These are phyloP conservation scores for Mortierella sp. DNA, from an alignment of 371 early-diverging fungal species.

Conservation along the genomic window DNA sequence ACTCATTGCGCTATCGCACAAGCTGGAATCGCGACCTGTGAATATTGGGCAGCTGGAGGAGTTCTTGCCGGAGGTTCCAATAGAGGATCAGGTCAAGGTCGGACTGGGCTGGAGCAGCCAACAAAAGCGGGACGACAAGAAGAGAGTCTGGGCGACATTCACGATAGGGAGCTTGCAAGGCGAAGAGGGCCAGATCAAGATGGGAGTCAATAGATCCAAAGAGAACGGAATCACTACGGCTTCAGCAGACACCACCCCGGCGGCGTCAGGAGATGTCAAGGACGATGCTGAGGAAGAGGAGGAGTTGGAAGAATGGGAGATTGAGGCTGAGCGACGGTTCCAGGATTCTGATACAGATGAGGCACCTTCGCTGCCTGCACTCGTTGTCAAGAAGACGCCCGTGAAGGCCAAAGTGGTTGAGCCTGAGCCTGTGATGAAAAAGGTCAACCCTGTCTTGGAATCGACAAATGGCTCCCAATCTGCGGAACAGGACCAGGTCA, in stretches of 20 bases:
- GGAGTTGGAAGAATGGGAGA: slow-evolving; percentile 57
- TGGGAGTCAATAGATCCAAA: slow-evolving; percentile 3
- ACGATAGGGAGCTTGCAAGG: slow-evolving; percentile 34
- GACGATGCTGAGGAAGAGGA: slow-evolving; percentile 23
- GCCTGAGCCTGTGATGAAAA: slow-evolving; percentile 20
- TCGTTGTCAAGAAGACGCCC: slow-evolving; percentile 25
- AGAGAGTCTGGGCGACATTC: slow-evolving; percentile 38
- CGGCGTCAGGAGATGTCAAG: neutral
- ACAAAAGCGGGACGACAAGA: slow-evolving; percentile 26
- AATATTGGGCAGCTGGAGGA: slow-evolving; percentile 45
- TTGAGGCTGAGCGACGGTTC: slow-evolving; percentile 55
- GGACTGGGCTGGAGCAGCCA: slow-evolving; percentile 51
- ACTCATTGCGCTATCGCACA: slow-evolving; percentile 46
- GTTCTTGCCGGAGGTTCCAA: slow-evolving; percentile 45
- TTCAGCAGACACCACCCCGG: neutral
- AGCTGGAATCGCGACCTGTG: slow-evolving; percentile 37
- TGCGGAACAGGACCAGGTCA: slow-evolving; percentile 38
- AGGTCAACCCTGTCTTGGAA: slow-evolving; percentile 24
- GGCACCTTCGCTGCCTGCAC: slow-evolving; percentile 34
- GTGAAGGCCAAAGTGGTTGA: slow-evolving; percentile 17
- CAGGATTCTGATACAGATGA: slow-evolving; percentile 51
- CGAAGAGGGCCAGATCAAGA: neutral
- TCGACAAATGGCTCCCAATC: slow-evolving; percentile 1
- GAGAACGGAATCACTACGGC: neutral
- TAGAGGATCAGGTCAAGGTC: slow-evolving; percentile 49